Evolutionary conservation across 139 green algal species (phyloP), one percentile per base, ranked within the genome.

Genomic region (Asterochloris erici): DNA sequence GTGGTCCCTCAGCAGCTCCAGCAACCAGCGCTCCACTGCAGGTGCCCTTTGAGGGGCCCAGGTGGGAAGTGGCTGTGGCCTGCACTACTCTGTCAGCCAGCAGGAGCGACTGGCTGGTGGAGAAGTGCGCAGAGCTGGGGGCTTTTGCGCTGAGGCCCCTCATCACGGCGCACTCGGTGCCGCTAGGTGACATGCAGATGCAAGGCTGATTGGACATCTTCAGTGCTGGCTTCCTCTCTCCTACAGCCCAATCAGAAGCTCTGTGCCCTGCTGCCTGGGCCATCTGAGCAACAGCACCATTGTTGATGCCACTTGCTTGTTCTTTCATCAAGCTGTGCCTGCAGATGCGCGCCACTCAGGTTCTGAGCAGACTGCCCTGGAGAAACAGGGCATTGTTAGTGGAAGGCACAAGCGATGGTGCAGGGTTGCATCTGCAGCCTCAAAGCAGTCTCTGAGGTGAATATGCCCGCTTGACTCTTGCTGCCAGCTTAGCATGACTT

Each of bases 101-200:
- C 17, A 86, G 96, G 24, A 88, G 88, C 14, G 95, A 98, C 83
- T 97, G 92, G 93, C 89, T 98, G 19, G 91, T 98, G 21, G 96
- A 98, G 83, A 98, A 98, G 81, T 82, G 78, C 4, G 90, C 91
- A 23, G 96, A 98, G 87, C 87, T 98, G 26, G 94, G 94, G 10
- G 96, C 94, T 9, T 79, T 78, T 19, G 63, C 81, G 11, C 24
- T 98, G 29, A 81, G 91, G n/a, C 95, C 95, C 17, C 78, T 98
- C 10, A 73, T 96, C n/a, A 96, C 94, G 23, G 86, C 88, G 12
- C 85, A 92, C 19, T 94, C 89, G 11, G 86, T 81, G 26, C 76
- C 75, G 60, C 85, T 92, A 62, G 87, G 86, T 79, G n/a, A 68
- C 74, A 38, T n/a, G 10, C 29, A 66, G 47, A n/a, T 11, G 17